These are phyloP conservation scores for Diaporthe citriasiana DNA, from an alignment of 2,329 filamentous ascomycete genomes.

Conservation along the genomic window DNA sequence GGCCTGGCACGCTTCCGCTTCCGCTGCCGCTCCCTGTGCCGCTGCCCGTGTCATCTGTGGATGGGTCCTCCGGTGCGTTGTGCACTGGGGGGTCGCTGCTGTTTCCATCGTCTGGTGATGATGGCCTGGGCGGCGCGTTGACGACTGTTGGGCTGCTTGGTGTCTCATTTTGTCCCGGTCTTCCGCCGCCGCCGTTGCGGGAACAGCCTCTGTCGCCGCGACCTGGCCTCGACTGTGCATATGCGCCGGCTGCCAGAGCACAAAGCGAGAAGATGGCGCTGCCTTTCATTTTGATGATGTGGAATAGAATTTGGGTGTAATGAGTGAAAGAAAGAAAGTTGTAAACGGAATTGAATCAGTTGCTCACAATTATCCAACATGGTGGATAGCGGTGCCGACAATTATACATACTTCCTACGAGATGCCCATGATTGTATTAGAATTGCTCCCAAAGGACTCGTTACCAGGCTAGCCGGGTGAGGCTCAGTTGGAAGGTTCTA, in stretches of 20 bases:
- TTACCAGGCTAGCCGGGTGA: background rate
- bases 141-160: slow-evolving; percentile 1
- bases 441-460: background rate
- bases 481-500: background rate
- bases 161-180: slow-evolving; percentile 7
- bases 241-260: background rate
- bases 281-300: slow-evolving; percentile 3
- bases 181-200: background rate
- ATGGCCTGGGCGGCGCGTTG: background rate
- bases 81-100: background rate
- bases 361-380: rapidly evolving
- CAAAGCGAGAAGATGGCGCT: background rate
- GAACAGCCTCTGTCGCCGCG: slow-evolving; percentile 3
- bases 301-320: background rate
- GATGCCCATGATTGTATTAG: background rate
- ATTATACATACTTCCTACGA: background rate
- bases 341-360: background rate
- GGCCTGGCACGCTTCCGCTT: background rate
- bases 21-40: background rate
- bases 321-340: background rate
- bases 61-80: background rate
- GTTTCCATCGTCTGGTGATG: background rate
- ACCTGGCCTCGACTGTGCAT: slow-evolving; percentile 9
- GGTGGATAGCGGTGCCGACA: background rate
- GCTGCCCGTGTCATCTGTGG: background rate